Evolutionary conservation across 768 basidiomycete species (phyloP), one percentile per base, ranked within the genome.

Genomic region (Nevesoporus exiguus): DNA sequence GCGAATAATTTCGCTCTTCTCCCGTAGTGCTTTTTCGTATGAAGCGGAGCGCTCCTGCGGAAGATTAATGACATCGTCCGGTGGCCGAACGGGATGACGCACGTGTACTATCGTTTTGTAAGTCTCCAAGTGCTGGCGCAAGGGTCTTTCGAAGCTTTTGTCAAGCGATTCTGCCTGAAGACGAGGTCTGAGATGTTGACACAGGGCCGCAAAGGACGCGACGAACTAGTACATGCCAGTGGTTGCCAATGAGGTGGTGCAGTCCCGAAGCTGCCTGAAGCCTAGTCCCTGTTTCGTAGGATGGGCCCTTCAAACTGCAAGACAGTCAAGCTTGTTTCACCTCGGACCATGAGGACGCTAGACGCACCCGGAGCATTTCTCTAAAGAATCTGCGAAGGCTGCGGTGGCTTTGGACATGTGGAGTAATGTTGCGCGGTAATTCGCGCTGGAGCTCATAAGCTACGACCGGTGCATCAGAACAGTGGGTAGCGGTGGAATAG

Each of bases 201-300:
- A 44, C 27, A 40, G 31, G 34, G 29, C 50, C 53, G 58, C 50
- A 57, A 57, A 41, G 22, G 34, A 54, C 34, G 27, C 37, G 51
- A 77, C 85, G 56, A 57, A 93, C 92, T 67, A 98, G 74, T 53
- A 98, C 84, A 69, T 93, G 91, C 81, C 90, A 93, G 60, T 95
- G 91, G 67, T 95, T 96, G 47, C 88, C 85, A 61, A 96, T 86
- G 59, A 98, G 80, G 69, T 95, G 90, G 69, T 96, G 92, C 41
- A 98, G 73, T 5, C 95, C 94, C 19, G 89, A 85, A 25, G 90
- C 85, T 27, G 90, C 93, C 64, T 93, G 90, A 42, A 96, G 74
- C 55, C 90, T 80, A 22, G 88, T 87, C 11, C 89, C 88, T 24
- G 88, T 74, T 66, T 93, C 90, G 65, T 91, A 90, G 30, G 80